Base-by-base conservation (phyloP, 2,329 filamentous ascomycete species). In the Bretziella fagacearum region DNA sequence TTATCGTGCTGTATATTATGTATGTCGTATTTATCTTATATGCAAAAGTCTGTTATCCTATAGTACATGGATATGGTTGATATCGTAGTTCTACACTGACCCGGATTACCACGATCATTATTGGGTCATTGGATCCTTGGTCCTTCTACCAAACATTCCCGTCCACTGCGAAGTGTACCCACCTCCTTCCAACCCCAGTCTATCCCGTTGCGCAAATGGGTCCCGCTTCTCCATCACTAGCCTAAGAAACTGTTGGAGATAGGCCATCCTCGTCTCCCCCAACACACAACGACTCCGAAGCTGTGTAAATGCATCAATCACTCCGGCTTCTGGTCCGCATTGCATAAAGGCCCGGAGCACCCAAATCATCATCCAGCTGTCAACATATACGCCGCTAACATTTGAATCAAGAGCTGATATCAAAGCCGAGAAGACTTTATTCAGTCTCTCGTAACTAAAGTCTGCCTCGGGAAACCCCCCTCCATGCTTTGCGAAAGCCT, bases 401-500 rank as follows among this genome's bases (percentile, higher is more conserved):
- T 62, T 57, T 15, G 63, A 59, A 46, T 76, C 70, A 2, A 73
- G 58, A 0, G 72, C 70, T 11, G 65, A 59, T 11, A 81, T 63
- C 52, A 86, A 76, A 1, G 80, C 73, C 6, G 67, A 60, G 69
- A 82, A 81, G 8, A 85, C 74, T 35, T 67, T 69, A 36, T 79
- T 70, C 2, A 96, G 70, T n/a, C 77, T 71, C 53, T 71, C 62
- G 25, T 67, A 65, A 23, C 75, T 84, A 89, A 91, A 98, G 10
- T 74, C 69, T 0, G 78, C 77, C 10, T 32, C 41, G 1, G 41
- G 22, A 15, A 17, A 36, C 5, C 20, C 22, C 5, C 32, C 39
- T 52, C 77, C 61, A 56, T 94, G 79, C 2, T 65, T 60, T 26
- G 71, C 69, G 57, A 96, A 98, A 0, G 83, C 86, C 55, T 84